Evolutionary conservation across 371 early-diverging fungal species (phyloP).

Genomic region (Syncephalastrum contaminatum): DNA sequence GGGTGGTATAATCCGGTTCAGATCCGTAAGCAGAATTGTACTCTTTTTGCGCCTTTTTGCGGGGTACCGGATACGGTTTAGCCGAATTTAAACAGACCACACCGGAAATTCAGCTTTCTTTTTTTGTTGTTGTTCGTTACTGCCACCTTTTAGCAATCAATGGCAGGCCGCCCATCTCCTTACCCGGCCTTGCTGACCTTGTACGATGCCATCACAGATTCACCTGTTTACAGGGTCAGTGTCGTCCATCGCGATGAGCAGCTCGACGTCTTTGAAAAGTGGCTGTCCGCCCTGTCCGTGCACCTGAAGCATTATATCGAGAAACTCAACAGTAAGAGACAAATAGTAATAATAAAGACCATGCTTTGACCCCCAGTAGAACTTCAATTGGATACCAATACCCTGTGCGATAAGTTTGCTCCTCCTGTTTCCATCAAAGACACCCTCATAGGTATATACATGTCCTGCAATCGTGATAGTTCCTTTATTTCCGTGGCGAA

Average conservation of each 20-base stretch:
- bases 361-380: slow-evolving; percentile 9
- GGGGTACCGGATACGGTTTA: too few species aligned
- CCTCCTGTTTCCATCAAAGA: background rate
- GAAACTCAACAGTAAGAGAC: slow-evolving; percentile 42
- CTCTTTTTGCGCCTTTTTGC: too few species aligned
- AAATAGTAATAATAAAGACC: background rate
- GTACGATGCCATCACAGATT: slow-evolving; percentile 59
- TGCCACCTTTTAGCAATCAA: background rate
- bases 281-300: slow-evolving; percentile 54
- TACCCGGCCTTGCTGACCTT: slow-evolving; percentile 25
- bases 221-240: slow-evolving; percentile 66
- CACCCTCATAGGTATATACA: too few species aligned
- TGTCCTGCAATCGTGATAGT: too few species aligned
- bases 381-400: slow-evolving; percentile 24
- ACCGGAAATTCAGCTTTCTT: too few species aligned
- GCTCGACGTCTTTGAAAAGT: slow-evolving; percentile 58
- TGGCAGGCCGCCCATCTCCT: slow-evolving; percentile 10
- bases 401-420: background rate
- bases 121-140: slow-evolving; percentile 1
- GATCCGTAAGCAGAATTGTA: too few species aligned
- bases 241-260: slow-evolving; percentile 65
- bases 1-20: too few species aligned
- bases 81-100: too few species aligned
- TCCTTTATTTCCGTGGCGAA: background rate
- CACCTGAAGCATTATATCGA: slow-evolving; percentile 41